A percentile compares a stretch with the other conserved stretches of the same genome.
phyloP scores from a whole-genome alignment of 164 flowering plant genomes.

The Magnolia changhungtana region DNA sequence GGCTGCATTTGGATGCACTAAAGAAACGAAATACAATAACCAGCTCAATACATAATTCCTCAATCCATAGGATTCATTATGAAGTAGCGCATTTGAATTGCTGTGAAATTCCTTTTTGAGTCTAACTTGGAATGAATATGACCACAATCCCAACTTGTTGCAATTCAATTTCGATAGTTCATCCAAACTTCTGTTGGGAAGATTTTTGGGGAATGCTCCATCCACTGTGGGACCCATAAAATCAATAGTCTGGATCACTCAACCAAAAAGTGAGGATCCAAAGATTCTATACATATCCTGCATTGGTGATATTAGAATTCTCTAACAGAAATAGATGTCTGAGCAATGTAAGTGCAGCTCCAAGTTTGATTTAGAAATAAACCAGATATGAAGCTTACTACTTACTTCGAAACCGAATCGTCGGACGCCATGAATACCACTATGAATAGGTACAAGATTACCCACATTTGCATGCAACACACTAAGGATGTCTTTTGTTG shows the following conservation, averaged over 20 bases:
- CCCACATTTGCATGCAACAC: slow-evolving; percentile 36
- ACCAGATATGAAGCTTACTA: background rate
- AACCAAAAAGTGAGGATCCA: background rate
- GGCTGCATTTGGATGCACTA: background rate
- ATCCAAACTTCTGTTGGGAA: background rate
- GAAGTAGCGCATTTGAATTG: background rate
- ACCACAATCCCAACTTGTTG: background rate
- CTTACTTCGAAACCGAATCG: slow-evolving; percentile 47
- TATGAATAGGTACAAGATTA: slow-evolving; percentile 23
- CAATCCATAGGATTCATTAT: background rate
- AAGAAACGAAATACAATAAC: background rate
- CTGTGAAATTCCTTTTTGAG: background rate
- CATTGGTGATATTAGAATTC: background rate
- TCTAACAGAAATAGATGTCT: background rate
- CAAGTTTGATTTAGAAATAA: background rate
- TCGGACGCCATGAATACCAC: slow-evolving; percentile 33
- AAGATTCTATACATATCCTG: background rate
- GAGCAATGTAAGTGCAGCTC: background rate
- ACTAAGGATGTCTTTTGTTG: slow-evolving; percentile 40
- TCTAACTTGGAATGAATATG: background rate
- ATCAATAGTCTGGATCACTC: background rate
- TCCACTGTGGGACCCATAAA: background rate
- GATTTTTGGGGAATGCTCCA: background rate
- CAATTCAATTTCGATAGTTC: background rate
- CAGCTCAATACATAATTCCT: background rate